Evolutionary conservation across 305 asterid species (phyloP).

Genomic region (Fraxinus floribunda): DNA sequence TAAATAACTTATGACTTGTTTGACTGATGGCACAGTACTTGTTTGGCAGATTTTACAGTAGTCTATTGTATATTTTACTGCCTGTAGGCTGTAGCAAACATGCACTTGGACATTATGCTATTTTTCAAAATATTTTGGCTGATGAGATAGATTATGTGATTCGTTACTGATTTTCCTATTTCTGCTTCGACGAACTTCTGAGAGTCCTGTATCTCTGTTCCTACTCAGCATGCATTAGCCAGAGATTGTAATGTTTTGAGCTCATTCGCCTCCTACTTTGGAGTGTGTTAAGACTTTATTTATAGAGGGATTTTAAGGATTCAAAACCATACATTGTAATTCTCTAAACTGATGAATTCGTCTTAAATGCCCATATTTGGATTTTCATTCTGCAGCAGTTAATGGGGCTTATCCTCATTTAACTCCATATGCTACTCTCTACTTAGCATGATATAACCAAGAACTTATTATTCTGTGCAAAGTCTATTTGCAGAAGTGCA

Average conservation of each 20-base stretch:
- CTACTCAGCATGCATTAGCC: not conserved
- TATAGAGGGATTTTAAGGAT: not conserved
- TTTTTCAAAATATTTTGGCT: not conserved
- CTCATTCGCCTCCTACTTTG: not conserved
- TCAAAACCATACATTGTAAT: not conserved
- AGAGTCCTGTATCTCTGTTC: not conserved
- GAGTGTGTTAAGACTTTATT: not conserved
- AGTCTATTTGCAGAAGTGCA: not conserved
- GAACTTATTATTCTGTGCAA: not conserved
- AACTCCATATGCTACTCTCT: not conserved
- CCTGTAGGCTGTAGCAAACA: not conserved
- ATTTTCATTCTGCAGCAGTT: not conserved
- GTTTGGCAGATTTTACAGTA: not conserved
- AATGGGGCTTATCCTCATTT: not conserved
- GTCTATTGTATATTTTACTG: not conserved
- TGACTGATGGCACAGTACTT: not conserved
- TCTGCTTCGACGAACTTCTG: not conserved
- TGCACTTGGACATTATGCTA: not conserved
- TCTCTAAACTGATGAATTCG: not conserved
- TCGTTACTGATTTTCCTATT: not conserved
- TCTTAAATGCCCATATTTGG: not conserved
- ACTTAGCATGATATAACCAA: not conserved
- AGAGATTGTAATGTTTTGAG: not conserved
- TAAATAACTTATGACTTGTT: not conserved
- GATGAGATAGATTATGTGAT: not conserved